A percentile compares a stretch with the other conserved stretches of the same genome.
phyloP scores from a whole-genome alignment of 495 filamentous ascomycete genomes.

The Neurospora pannonica region DNA sequence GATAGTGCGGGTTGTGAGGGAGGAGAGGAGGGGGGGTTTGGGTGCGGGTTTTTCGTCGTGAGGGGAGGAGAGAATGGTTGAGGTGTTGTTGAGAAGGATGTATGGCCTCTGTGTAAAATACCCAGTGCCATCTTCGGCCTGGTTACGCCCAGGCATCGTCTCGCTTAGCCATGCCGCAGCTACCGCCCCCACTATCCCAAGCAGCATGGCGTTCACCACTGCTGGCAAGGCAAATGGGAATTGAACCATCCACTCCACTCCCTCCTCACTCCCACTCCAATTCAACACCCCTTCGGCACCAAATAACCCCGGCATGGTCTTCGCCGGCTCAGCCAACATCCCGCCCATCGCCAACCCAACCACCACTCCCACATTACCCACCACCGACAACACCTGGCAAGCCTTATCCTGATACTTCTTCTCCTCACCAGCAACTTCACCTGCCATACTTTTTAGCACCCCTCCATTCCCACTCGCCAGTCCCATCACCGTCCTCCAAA shows the following conservation, averaged over 20 bases:
- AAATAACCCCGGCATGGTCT: constrained; percentile 55
- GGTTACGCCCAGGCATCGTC: constrained; percentile 3
- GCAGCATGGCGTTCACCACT: neutral
- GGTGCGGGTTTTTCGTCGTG: neutral
- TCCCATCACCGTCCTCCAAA: constrained; percentile 60
- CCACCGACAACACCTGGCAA: constrained; percentile 73
- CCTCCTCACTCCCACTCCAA: constrained; percentile 15
- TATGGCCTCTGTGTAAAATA: neutral
- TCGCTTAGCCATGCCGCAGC: neutral
- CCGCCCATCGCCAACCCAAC: constrained; percentile 48
- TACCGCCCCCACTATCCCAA: neutral
- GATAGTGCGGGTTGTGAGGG: constrained; percentile 55
- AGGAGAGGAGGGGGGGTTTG: constrained; percentile 22
- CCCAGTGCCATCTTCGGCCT: neutral
- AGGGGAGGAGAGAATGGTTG: no score
- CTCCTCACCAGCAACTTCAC: constrained; percentile 58
- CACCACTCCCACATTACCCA: constrained; percentile 67
- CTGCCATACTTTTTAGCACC: constrained; percentile 72
- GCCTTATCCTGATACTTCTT: constrained; percentile 62
- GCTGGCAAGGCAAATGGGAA: constrained; percentile 5
- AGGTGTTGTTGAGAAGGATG: neutral
- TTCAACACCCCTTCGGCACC: constrained; percentile 39
- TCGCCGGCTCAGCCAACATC: constrained; percentile 60
- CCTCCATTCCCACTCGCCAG: constrained; percentile 67
- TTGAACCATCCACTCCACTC: constrained; percentile 16